Base-by-base conservation (phyloP, 495 filamentous ascomycete species). In the Xylona heveae region DNA sequence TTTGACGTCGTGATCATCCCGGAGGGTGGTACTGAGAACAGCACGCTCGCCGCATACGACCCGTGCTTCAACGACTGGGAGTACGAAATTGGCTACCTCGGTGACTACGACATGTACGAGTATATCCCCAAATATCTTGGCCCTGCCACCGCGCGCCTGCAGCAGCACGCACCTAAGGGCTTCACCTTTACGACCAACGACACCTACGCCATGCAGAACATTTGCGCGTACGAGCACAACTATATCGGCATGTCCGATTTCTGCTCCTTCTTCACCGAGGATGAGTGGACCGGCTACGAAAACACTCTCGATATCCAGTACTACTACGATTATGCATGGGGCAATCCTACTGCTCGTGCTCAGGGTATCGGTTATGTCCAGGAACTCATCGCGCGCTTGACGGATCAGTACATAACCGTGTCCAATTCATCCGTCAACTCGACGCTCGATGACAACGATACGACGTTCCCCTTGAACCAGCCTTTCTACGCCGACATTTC, bases 401-500 rank as follows among this genome's bases (percentile, higher is more conserved):
- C 42, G 21, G 35, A 48, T 18, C 33, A 50, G n/a, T 54, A 45
- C 40, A 51, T 57, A 33, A 43, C 42, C 5, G 28, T 24, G 6
- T 49, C 44, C 24, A 46, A 51, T 31, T 48, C 45, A 22, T 48
- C 43, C n/a, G 47, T 57, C 21, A 57, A 57, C 43, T 41, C 31
- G 31, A 58, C 49, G 6, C 42, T 51, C 27, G 48, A 57, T 30
- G 45, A 57, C 40, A 53, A 54, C 29, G 38, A 46, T 9, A 46
- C 49, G 3, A 39, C 45, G 18, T 63, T 61, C 39, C 58, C 59
- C 4, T 46, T 58, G 0, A 48, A 47, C 34, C 50, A 53, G 30
- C 44, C 48, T 3, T 55, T 63, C 45, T 63, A 63, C 31, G 54
- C 54, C 4, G 59, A 63, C 35, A 54, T 60, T 38, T 50, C 50